Base-by-base conservation (phyloP, 805 yeast genomes). In the Schwanniomyces occidentalis region DNA sequence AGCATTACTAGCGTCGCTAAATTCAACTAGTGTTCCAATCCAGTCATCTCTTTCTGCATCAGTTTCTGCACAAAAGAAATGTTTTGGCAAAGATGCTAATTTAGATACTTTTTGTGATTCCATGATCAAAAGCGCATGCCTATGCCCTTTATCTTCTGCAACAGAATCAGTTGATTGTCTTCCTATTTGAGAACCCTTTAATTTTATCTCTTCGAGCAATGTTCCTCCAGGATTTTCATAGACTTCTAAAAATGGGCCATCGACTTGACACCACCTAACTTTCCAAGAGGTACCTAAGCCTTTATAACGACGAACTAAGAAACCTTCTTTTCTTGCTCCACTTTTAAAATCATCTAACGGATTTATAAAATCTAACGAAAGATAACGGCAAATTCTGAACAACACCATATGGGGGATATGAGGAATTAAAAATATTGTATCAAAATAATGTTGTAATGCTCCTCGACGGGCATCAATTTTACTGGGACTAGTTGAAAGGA, bases 21-120 rank as follows among this genome's bases (percentile, higher is more conserved):
- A 56, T 32, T 65, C 69, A 8, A 69, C 55, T 48, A 69, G 54
- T 1, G 56, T 45, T 15, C 74, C 69, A 6, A 85, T 75, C 93
- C 95, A 85, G 7, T 63, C 63, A 48, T 83, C 90, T 37, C 91
- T 71, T 51, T 88, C 95, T 17, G 69, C 73, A 28, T 83, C 83
- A 6, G 83, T 78, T 54, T 89, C 95, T 2, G 93, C 83, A 57
- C 95, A 86, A 34, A 88, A 73, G 32, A 76, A 72, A 49, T 82
- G 86, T 44, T 72, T 79, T 1, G 76, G 74, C 18, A 44, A 63
- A 36, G 69, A 46, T 25, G 65, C 44, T 37, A 62, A 38, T 46
- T 63, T 50, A 32, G 49, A 48, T 28, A 58, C 44, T 33, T 62
- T 69, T 32, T 65, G 67, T 3, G 70, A 56, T 36, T 76, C 82